phyloP scores from a whole-genome alignment of 495 filamentous ascomycete genomes.

The Xylaria telfairii region DNA sequence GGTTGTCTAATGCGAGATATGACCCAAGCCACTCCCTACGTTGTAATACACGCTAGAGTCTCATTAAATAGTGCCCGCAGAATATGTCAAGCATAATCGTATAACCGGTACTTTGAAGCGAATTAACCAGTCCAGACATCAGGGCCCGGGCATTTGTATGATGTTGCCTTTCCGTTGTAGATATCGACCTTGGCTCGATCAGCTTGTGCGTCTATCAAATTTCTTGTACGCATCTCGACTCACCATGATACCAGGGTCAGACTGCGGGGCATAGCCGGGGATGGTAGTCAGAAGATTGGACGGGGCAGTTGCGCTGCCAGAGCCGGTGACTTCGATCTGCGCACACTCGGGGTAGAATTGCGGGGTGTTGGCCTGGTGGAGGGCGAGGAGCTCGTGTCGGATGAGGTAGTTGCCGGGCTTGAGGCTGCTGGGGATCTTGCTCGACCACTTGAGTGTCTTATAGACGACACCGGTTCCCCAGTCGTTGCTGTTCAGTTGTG shows the following conservation, averaged over 20 bases:
- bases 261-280: slow-evolving; percentile 57
- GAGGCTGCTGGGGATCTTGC: slow-evolving; percentile 57
- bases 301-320: slow-evolving; percentile 50
- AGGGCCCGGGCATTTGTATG: slow-evolving; percentile 58
- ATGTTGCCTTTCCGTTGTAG: slow-evolving; percentile 50
- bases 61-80: too few species aligned
- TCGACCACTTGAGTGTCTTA: slow-evolving; percentile 58
- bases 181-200: slow-evolving; percentile 49
- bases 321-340: slow-evolving; percentile 59
- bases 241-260: slow-evolving; percentile 58
- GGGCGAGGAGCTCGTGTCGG: slow-evolving; percentile 64
- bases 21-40: too few species aligned
- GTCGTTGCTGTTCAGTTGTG: slow-evolving; percentile 49
- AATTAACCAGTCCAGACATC: slow-evolving; percentile 54
- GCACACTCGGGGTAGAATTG: slow-evolving; percentile 69
- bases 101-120: too few species aligned
- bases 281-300: slow-evolving; percentile 52
- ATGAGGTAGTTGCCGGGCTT: slow-evolving; percentile 64
- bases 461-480: slow-evolving; percentile 58
- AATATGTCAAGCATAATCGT: too few species aligned
- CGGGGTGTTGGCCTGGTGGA: slow-evolving; percentile 64
- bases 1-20: too few species aligned
- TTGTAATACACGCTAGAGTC: too few species aligned
- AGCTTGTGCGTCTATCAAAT: slow-evolving; percentile 8
- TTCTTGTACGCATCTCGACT: slow-evolving; percentile 12